Conservation (phyloP, 148 eudicot species). For the Arctostaphylos glauca region DNA sequence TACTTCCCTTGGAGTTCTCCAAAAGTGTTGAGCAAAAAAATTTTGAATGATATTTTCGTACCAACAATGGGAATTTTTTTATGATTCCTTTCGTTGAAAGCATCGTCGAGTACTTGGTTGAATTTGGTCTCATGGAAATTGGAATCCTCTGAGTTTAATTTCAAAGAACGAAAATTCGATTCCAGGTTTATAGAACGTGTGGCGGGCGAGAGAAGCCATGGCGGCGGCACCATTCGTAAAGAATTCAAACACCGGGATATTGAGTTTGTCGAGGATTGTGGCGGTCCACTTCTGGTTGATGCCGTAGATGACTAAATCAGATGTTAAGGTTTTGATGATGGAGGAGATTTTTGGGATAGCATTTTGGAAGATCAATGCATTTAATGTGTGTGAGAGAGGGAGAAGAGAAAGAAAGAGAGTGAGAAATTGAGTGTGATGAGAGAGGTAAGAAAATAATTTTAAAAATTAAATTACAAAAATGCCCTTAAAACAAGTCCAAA, state of each 20-base stretch:
- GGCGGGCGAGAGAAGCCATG: constrained; percentile 7
- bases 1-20: constrained; percentile 21
- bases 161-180: constrained; percentile 15
- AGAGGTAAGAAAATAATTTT: too few species aligned
- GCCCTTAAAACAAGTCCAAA: too few species aligned
- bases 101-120: neutral
- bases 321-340: neutral
- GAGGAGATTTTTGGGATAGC: neutral
- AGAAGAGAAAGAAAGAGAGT: too few species aligned
- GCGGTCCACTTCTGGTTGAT: constrained; percentile 34
- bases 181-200: neutral
- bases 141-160: constrained; percentile 13
- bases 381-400: too few species aligned
- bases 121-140: neutral
- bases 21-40: constrained; percentile 15
- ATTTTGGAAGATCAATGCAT: constrained; percentile 16
- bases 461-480: too few species aligned
- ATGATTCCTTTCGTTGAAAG: neutral
- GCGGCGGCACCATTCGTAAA: constrained; percentile 13
- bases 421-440: too few species aligned
- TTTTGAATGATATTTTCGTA: neutral
- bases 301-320: constrained; percentile 30
- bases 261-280: neutral
- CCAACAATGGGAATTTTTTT: neutral
- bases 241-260: constrained; percentile 26